phyloP scores from a whole-genome alignment of 2,329 filamentous ascomycete species.

The Pseudopyricularia cyperi region DNA sequence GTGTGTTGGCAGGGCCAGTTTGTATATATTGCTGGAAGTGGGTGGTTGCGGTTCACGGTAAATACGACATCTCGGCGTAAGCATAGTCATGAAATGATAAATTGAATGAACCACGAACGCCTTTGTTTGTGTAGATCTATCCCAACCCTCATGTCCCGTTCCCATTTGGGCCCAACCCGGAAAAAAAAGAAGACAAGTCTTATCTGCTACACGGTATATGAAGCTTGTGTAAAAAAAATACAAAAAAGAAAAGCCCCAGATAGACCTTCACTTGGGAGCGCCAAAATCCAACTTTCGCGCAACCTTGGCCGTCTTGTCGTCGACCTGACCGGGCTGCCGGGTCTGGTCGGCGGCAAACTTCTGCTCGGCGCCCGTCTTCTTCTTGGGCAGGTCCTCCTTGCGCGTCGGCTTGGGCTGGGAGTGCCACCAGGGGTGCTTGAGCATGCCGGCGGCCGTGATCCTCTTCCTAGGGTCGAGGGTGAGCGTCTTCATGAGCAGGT shows the following conservation, averaged over 20 bases:
- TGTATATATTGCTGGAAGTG: not conserved
- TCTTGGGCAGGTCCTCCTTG: slow-evolving; percentile 66
- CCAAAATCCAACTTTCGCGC: slow-evolving; percentile 75
- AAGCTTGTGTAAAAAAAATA: not conserved
- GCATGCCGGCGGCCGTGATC: slow-evolving; percentile 61
- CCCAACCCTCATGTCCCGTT: not conserved
- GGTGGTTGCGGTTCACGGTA: not conserved
- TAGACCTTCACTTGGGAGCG: slow-evolving; percentile 21
- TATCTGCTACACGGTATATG: not conserved
- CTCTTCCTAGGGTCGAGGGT: slow-evolving; percentile 76
- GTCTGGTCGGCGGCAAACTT: slow-evolving; percentile 76
- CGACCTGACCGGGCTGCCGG: slow-evolving; percentile 58
- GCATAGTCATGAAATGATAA: not conserved
- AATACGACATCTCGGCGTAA: not conserved
- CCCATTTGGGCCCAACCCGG: not conserved
- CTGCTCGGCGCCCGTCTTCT: slow-evolving; percentile 52
- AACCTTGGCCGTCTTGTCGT: slow-evolving; percentile 60
- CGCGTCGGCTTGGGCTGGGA: slow-evolving; percentile 70
- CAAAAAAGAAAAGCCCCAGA: not conserved
- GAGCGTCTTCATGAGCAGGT: slow-evolving; percentile 77
- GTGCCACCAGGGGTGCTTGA: slow-evolving; percentile 79
- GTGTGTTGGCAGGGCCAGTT: not conserved
- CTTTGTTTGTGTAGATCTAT: not conserved
- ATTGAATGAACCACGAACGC: not conserved
- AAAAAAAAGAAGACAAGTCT: not conserved